Percentiles rank a stretch among this genome's conserved stretches.
phyloP scores from a whole-genome alignment of 768 basidiomycete species.

The Suillus subalutaceus region DNA sequence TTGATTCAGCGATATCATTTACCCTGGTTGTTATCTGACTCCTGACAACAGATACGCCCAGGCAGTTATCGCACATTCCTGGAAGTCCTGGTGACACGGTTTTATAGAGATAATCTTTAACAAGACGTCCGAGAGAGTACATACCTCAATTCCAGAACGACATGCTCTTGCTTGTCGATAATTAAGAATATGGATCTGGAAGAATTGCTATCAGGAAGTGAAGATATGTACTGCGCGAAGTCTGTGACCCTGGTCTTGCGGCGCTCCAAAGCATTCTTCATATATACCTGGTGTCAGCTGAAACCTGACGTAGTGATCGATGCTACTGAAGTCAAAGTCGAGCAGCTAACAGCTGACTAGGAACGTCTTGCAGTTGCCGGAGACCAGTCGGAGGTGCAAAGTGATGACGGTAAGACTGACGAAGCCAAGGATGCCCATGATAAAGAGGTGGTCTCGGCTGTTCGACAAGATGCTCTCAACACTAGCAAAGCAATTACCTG shows the following conservation, averaged over 20 bases:
- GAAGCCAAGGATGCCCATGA: too few relatives aligned
- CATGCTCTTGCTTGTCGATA: slow-evolving; percentile 26
- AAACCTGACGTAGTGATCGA: too few relatives aligned
- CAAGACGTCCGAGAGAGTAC: slow-evolving; percentile 20
- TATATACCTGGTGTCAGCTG: not conserved
- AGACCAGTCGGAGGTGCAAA: too few relatives aligned
- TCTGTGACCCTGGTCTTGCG: not conserved
- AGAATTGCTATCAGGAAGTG: not conserved
- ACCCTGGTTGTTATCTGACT: slow-evolving; percentile 26
- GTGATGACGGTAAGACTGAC: too few relatives aligned
- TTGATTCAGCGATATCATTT: slow-evolving; percentile 29
- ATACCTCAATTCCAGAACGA: slow-evolving; percentile 33
- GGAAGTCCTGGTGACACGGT: slow-evolving; percentile 17
- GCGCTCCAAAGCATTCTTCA: not conserved
- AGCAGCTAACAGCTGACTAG: too few relatives aligned
- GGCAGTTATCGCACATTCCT: slow-evolving; percentile 20
- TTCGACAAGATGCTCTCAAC: too few relatives aligned
- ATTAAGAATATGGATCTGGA: not conserved
- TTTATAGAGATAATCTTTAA: slow-evolving; percentile 51
- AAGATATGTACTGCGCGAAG: not conserved
- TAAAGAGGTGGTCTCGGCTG: too few relatives aligned
- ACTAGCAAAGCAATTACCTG: too few relatives aligned
- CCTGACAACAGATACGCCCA: slow-evolving; percentile 24
- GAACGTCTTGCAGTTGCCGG: too few relatives aligned
- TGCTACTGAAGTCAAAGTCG: too few relatives aligned